Base-by-base conservation (phyloP, 148 eudicot genomes). In the Dysphania ambrosioides region DNA sequence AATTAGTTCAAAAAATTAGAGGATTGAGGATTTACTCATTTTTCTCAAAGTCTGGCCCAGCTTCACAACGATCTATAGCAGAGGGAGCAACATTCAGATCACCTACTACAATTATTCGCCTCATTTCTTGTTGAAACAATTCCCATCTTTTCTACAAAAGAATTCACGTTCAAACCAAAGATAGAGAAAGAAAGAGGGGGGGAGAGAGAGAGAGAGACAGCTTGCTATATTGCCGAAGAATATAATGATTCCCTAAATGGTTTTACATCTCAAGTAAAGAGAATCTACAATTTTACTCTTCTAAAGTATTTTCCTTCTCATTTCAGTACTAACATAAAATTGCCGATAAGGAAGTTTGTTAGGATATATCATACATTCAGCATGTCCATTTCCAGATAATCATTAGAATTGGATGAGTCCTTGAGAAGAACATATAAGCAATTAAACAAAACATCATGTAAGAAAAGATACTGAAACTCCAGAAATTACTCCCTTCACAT, bases 1-100 rank as follows among this genome's bases (percentile, higher is more conserved):
- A 66, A 74, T 31, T 42, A 68, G 56, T 57, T 71, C 42, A 71
- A 30, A 26, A 30, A 26, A 78, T 30, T 1, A 51, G 6, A 51
- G 57, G 49, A n/a, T 21, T 78, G 80, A 60, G 74, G 74, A 92
- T 87, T n/a, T 78, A 95, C 98, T 90, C 87, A 78, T 95, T 92
- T 68, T 90, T 85, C 77, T 90, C 97, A 78, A 92, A 95, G 75
- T 92, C 97, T 23, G 93, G 88, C 62, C 87, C 88, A 49, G 98
- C 96, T 32, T 95, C 97, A 77, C 98, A 95, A 58, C 97, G 89
- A 86, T 95, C 98, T 60, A 90, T 82, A 57, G 92, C 83, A 76
- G 87, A 86, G 71, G 98, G 98, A 68, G 97, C 92, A 82, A 95
- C 90, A 75, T 95, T 95, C 78, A 95, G 87, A 82, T 95, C 98